Evolutionary conservation across 257 asterid species (phyloP).

Genomic region (Solanum bulbocastanum): DNA sequence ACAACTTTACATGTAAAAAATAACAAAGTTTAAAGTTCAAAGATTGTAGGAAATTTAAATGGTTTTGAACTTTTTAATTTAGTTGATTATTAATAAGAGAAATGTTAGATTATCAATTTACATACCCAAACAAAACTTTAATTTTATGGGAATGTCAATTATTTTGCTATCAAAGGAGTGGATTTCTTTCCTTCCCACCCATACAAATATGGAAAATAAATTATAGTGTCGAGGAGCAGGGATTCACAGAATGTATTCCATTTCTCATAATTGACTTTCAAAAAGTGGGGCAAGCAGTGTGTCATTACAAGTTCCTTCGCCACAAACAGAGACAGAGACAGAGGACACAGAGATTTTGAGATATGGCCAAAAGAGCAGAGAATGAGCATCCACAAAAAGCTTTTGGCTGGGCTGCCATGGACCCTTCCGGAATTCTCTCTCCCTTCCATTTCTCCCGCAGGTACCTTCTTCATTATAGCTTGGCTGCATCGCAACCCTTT

Average conservation of each 20-base stretch:
- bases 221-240: background rate
- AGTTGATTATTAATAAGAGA: background rate
- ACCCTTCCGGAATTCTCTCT: constrained; percentile 27
- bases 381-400: constrained; percentile 30
- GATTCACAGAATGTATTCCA: background rate
- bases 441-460: constrained; percentile 22
- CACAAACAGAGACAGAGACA: background rate
- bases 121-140: too few species aligned
- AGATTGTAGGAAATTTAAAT: background rate
- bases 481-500: background rate
- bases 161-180: background rate
- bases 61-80: background rate
- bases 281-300: background rate
- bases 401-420: constrained; percentile 59
- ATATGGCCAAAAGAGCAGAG: constrained; percentile 15
- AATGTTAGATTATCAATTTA: too few species aligned
- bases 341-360: background rate
- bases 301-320: background rate
- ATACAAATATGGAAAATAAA: background rate
- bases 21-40: background rate
- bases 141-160: background rate
- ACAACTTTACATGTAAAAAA: too few species aligned
- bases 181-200: background rate
- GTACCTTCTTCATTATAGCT: constrained; percentile 1
- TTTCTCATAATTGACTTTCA: background rate